These are phyloP conservation scores for Microbotryum saponariae DNA, from an alignment of 1,284 basidiomycete genomes.

Conservation along the genomic window DNA sequence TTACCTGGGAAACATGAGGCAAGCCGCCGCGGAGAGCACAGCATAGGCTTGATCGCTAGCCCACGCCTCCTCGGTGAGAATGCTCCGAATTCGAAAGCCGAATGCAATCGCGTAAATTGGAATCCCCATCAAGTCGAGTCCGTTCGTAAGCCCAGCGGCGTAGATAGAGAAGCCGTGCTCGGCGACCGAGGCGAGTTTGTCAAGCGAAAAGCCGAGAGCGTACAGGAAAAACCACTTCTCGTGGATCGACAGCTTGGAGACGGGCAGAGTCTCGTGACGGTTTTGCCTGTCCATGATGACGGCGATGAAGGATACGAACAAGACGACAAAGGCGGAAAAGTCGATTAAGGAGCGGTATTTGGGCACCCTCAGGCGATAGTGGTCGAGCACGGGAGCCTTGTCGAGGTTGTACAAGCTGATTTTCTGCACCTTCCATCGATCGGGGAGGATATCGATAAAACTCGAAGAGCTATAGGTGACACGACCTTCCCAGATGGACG, in stretches of 20 bases:
- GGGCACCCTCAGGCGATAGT: constrained; percentile 42
- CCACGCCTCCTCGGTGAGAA: constrained; percentile 32
- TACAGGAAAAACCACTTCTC: constrained; percentile 38
- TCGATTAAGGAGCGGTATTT: constrained; percentile 34
- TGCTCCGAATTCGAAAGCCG: constrained; percentile 37
- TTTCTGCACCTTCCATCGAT: constrained; percentile 43
- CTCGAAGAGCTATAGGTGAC: constrained; percentile 37
- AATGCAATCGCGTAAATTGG: constrained; percentile 40
- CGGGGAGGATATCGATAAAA: constrained; percentile 38
- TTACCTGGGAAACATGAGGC: constrained; percentile 38
- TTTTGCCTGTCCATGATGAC: constrained; percentile 37
- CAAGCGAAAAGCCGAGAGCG: constrained; percentile 37
- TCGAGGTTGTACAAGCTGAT: constrained; percentile 42
- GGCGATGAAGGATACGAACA: constrained; percentile 41
- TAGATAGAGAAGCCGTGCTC: constrained; percentile 38
- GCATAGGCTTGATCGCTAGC: constrained; percentile 39
- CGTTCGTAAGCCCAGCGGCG: constrained; percentile 39
- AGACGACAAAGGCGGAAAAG: constrained; percentile 35
- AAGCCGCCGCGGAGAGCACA: constrained; percentile 39
- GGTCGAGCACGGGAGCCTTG: constrained; percentile 43
- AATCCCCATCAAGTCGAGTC: constrained; percentile 38
- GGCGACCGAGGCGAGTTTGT: constrained; percentile 33
- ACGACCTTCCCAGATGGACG: constrained; percentile 35
- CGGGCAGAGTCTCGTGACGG: constrained; percentile 19
- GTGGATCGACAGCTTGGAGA: constrained; percentile 7